Base-by-base conservation (phyloP, 345 rosid genomes). In the Populus tremula region DNA sequence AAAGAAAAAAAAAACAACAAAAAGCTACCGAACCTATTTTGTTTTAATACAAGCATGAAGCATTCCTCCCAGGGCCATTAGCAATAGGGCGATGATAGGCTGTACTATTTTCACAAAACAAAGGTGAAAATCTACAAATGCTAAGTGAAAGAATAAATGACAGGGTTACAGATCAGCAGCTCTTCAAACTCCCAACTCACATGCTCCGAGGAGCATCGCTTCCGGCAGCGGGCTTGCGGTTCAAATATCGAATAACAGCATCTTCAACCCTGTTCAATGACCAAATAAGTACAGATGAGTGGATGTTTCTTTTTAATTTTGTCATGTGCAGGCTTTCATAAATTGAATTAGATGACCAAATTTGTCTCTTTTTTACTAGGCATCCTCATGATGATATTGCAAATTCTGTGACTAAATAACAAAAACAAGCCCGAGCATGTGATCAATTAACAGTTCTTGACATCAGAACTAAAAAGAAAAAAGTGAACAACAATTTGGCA, bases 201-300 rank as follows among this genome's bases (percentile, higher is more conserved):
- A 87, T 82, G 87, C 93, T 90, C 82, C 97, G 93, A 69, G 93
- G 98, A 79, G 87, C 97, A 81, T 93, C 96, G 78, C 84, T 88
- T 82, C 97, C 98, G 5, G 89, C 85, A 45, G 92, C 87, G 50
- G 99, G 99, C 89, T 88, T 93, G 63, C 99, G 93, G 81, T 96
- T 96, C 86, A 96, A 75, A 76, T 93, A 96, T 2, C 98, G 94
- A 79, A 96, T 92, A 4, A 93, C 96, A 69, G 99, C 98, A 88
- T 96, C 99, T 84, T 94, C 98, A 75, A 91, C 98, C 98, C 98
- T 94, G 77, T 49, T 72, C 38, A 53, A 71, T 66, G 23, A 71
- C 39, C 67, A 54, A 66, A 67, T 23, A 56, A 36, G 47, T 17
- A 50, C 67, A 53, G 21, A 4, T 72, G 9, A 31, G 63, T 10